Evolutionary conservation across 148 eudicot species (phyloP), one percentile per base, ranked within the genome.

Genomic region (Camellia granthamiana): DNA sequence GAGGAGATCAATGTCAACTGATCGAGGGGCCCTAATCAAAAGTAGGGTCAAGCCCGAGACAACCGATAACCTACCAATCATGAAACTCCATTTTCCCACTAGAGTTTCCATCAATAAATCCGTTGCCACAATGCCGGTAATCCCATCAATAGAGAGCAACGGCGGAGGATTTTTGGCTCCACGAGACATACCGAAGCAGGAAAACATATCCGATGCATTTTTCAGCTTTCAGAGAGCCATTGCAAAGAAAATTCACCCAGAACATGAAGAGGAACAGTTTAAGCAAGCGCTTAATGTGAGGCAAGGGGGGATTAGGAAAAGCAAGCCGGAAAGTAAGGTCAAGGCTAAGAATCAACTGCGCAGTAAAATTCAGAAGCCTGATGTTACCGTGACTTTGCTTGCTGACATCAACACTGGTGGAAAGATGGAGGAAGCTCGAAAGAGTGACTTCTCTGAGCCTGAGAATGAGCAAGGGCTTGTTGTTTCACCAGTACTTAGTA

Each of bases 1-100:
- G 19, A 88, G 92, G 79, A 85, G 97, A 85, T 95, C 99, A 16
- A 7, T 89, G 80, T 95, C 99, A 58, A 93, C 99, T 30, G 98
- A 95, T 60, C 85, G 98, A 87, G 96, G 94, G 44, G 81, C 94
- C 65, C 86, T 86, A 72, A 77, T 84, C 6, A 88, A 83, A 81
- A 85, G 90, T 76, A 90, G 92, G 84, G 81, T 85, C 54, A 90
- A 90, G 74, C 85, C 95, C 42, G 97, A 93, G 76, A 82, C 84
- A 70, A 78, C 70, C 59, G 87, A 86, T 13, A 92, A 88, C 73
- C 83, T 79, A 76, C 89, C 90, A 14, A 81, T 84, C n/a, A 44
- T 83, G 51, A 95, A 85, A 72, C 78, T 76, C 13, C 94, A 91
- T 9, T 87, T 88, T 61, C 90, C 91, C 19, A 69, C 88, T 14